These are phyloP conservation scores for Globisporangium spiculum DNA, from an alignment of 352 stramenopile genomes.

Conservation along the genomic window DNA sequence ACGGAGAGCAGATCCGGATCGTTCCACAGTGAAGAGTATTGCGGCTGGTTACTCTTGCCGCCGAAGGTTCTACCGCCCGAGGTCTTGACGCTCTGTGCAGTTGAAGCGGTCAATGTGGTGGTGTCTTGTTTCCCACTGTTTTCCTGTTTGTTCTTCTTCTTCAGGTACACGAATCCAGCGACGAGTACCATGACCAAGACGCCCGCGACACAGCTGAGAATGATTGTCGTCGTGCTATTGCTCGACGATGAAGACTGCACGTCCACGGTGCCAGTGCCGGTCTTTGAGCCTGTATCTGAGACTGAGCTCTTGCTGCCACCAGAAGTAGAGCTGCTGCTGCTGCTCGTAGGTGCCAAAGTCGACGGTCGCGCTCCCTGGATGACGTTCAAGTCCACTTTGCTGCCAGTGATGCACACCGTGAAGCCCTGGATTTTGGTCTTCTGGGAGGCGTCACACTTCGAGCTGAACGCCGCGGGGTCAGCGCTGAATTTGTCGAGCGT, in stretches of 20 bases:
- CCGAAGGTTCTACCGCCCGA: too few relatives aligned
- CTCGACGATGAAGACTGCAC: neutral
- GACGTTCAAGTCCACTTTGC: neutral
- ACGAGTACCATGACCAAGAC: neutral
- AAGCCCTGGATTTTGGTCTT: neutral
- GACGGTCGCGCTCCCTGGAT: slow-evolving; percentile 9
- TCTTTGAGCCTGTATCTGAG: neutral
- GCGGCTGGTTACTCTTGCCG: too few relatives aligned
- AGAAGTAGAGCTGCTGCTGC: too few relatives aligned
- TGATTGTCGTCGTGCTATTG: neutral
- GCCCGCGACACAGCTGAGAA: slow-evolving; percentile 2
- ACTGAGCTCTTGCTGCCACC: too few relatives aligned
- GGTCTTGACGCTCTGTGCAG: too few relatives aligned
- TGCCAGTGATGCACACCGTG: slow-evolving; percentile 14
- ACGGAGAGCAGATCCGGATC: slow-evolving; percentile 39
- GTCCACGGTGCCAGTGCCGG: neutral
- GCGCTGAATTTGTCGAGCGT: slow-evolving; percentile 7
- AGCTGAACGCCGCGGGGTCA: neutral
- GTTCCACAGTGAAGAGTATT: slow-evolving; percentile 34
- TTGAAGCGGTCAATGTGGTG: too few relatives aligned
- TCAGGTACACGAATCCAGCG: neutral
- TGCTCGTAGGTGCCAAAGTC: too few relatives aligned
- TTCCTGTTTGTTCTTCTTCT: neutral
- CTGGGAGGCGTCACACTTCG: slow-evolving; percentile 6
- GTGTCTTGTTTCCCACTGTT: neutral